These are phyloP conservation scores for Euphrasia confusa DNA, from an alignment of 257 asterid species.

Conservation along the genomic window DNA sequence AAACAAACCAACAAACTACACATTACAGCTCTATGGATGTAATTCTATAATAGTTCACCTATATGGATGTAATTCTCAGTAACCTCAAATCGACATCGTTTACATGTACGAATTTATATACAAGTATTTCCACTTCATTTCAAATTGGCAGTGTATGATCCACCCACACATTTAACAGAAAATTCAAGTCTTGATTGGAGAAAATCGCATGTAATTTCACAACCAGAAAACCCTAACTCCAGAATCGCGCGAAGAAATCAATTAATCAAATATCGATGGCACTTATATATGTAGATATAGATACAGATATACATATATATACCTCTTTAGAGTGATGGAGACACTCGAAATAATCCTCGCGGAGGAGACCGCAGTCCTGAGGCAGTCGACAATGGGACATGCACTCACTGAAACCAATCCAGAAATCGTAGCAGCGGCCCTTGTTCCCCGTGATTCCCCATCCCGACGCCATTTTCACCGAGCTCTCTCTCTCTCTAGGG, in stretches of 20 bases:
- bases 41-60: no score
- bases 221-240: not conserved
- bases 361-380: slow-evolving; percentile 77
- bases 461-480: slow-evolving; percentile 74
- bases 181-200: not conserved
- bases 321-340: slow-evolving; percentile 99
- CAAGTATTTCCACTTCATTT: not conserved
- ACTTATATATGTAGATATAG: not conserved
- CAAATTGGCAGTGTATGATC: not conserved
- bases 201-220: not conserved
- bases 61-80: no score
- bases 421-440: slow-evolving; percentile 95
- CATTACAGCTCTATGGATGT: not conserved
- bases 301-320: not conserved
- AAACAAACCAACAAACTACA: not conserved
- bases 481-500: slow-evolving; percentile 32
- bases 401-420: slow-evolving; percentile 95
- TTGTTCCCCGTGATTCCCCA: slow-evolving; percentile 98
- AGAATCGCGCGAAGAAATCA: not conserved
- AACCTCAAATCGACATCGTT: slow-evolving; percentile 6
- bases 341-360: slow-evolving; percentile 96
- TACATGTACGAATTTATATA: not conserved
- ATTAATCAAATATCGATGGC: not conserved
- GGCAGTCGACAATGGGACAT: slow-evolving; percentile 94
- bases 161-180: slow-evolving; percentile 8